These are phyloP conservation scores for Aspergillus luchuensis DNA, from an alignment of 2,329 filamentous ascomycete species.

Conservation along the genomic window DNA sequence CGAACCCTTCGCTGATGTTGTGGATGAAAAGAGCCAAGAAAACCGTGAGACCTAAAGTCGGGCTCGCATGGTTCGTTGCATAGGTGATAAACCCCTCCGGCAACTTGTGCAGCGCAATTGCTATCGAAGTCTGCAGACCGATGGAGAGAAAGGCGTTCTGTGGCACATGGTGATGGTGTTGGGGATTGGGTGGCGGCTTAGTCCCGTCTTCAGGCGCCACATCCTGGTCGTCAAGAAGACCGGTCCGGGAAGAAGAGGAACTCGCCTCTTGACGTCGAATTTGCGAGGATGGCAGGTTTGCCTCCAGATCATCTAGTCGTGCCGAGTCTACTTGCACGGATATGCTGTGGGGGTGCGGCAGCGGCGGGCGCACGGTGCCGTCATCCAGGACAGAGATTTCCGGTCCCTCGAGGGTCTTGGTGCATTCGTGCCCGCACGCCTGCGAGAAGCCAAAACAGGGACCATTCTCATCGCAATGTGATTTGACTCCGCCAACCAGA, in stretches of 20 bases:
- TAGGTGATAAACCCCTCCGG: slow-evolving; percentile 88
- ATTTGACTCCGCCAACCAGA: slow-evolving; percentile 53
- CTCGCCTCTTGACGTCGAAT: slow-evolving; percentile 4
- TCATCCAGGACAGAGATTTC: slow-evolving; percentile 19
- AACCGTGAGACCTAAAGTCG: slow-evolving; percentile 81
- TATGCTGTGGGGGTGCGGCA: slow-evolving; percentile 22
- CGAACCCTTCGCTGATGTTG: slow-evolving; percentile 97
- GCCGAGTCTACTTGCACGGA: slow-evolving; percentile 22
- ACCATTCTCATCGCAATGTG: slow-evolving; percentile 58
- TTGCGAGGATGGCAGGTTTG: slow-evolving; percentile 9
- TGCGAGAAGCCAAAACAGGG: slow-evolving; percentile 65
- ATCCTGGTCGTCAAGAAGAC: slow-evolving; percentile 10
- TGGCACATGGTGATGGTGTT: slow-evolving; percentile 91
- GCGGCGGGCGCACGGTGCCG: slow-evolving; percentile 13
- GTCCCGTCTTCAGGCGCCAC: slow-evolving; percentile 3
- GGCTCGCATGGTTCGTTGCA: slow-evolving; percentile 95
- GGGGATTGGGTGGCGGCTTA: slow-evolving; percentile 13
- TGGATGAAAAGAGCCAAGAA: slow-evolving; percentile 97
- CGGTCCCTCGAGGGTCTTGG: slow-evolving; percentile 47
- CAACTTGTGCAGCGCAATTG: slow-evolving; percentile 94
- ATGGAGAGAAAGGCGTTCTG: slow-evolving; percentile 92
- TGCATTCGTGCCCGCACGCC: slow-evolving; percentile 63
- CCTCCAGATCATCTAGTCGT: slow-evolving; percentile 8
- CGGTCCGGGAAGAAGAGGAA: slow-evolving; percentile 18
- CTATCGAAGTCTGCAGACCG: slow-evolving; percentile 92